Conservation (phyloP, 2,329 filamentous ascomycete genomes). For the Botrytis sinoallii region DNA sequence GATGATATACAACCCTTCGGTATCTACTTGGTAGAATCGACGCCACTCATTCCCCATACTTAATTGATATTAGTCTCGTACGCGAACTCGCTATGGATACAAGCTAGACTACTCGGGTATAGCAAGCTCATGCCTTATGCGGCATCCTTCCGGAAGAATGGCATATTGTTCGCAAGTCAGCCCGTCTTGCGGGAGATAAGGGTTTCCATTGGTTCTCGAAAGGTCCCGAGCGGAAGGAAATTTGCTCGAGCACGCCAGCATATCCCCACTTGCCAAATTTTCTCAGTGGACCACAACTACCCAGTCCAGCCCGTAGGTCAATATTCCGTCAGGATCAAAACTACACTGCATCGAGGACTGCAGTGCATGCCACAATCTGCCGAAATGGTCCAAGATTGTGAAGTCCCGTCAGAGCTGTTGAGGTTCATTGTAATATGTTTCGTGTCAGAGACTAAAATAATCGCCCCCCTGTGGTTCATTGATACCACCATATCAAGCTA, state of each 20-base stretch:
- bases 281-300: not conserved
- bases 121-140: not conserved
- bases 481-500: not conserved
- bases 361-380: not conserved
- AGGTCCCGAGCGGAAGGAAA: not conserved
- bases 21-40: not conserved
- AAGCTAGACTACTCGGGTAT: not conserved
- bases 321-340: not conserved
- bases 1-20: not conserved
- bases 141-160: not conserved
- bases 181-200: not conserved
- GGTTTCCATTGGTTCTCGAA: not conserved
- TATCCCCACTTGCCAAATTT: not conserved
- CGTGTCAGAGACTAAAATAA: not conserved
- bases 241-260: not conserved
- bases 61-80: not conserved
- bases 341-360: not conserved
- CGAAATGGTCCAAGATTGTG: not conserved
- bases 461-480: not conserved
- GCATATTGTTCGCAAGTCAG: not conserved
- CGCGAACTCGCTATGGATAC: not conserved
- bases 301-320: not conserved
- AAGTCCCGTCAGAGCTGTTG: not conserved
- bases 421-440: conserved; percentile 2
- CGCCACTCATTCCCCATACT: not conserved